A percentile compares a stretch with the other conserved stretches of the same genome.
These are phyloP conservation scores for Gynandropsis gynandra DNA, from an alignment of 345 rosid species.

Conservation along the genomic window DNA sequence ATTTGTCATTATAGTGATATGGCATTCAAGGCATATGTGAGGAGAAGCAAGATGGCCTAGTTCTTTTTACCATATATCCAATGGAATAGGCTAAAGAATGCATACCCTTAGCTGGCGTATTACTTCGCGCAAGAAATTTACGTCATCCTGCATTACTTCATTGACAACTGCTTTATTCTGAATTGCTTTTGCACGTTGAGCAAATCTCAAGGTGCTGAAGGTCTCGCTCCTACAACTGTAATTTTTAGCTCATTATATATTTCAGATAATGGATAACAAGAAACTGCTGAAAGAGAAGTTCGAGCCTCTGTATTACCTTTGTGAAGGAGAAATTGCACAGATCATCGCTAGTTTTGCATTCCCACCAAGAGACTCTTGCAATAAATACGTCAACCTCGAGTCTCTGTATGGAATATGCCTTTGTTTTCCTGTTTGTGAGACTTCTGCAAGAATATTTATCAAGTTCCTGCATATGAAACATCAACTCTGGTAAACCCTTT, in stretches of 20 bases:
- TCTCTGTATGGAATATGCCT: constrained; percentile 94
- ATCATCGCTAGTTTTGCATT: constrained; percentile 89
- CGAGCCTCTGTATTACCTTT: constrained; percentile 38
- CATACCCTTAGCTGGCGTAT: constrained; percentile 67
- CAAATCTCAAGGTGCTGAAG: constrained; percentile 74
- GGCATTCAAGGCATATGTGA: no score
- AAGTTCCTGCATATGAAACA: constrained; percentile 55
- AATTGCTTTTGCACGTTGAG: constrained; percentile 80
- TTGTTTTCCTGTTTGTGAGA: constrained; percentile 80
- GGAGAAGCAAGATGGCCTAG: no score
- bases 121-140: constrained; percentile 64
- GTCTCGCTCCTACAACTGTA: constrained; percentile 82
- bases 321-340: constrained; percentile 77
- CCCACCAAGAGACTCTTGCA: constrained; percentile 95
- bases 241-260: constrained; percentile 1
- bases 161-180: constrained; percentile 81
- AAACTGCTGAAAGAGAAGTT: constrained; percentile 8
- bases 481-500: not conserved
- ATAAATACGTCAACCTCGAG: constrained; percentile 77
- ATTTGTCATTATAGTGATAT: not conserved
- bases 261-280: not conserved
- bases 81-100: constrained; percentile 12
- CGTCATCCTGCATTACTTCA: constrained; percentile 82
- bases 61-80: no score
- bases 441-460: constrained; percentile 87